Base-by-base conservation (phyloP, 2,329 filamentous ascomycete species). In the Tolypocladium album region DNA sequence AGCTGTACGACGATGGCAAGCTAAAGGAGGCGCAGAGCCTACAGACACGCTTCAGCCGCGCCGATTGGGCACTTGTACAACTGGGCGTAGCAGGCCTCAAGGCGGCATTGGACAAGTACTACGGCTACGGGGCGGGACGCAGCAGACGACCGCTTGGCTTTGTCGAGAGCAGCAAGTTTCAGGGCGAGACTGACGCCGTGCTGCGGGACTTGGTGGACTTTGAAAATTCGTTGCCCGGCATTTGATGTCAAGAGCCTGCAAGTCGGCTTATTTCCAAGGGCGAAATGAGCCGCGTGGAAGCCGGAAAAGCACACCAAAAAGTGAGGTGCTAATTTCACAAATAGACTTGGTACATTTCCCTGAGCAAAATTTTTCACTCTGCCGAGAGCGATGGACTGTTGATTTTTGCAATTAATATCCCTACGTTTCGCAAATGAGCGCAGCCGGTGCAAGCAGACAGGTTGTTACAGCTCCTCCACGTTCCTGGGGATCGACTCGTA, bases 1-100 rank as follows among this genome's bases (percentile, higher is more conserved):
- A 68, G 56, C 66, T 76, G 27, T 72, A 72, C 45, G 68, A 71
- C 20, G 61, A 69, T 38, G 72, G 71, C 6, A 63, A 64, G 60
- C 66, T 74, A 58, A 63, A 65, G 58, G 70, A 74, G 59, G 75
- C 74, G 24, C 66, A 71, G 38, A 64, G 68, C 38, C 64, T 77
- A 61, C 75, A 77, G 64, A 72, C 72, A 11, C 64, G 63, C 20
- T 62, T 71, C 59, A 67, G 65, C 57, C 57, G 61, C 22, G 67
- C 67, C 11, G 69, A 71, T 55, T 71, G 69, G 69, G 65, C 67
- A 15, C 64, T 70, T 13, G 65, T 68, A 27, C 66, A 71, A 58
- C 59, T 69, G 36, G 69, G 69, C 17, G 63, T 71, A 11, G 63
- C 69, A 1, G 69, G 69, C 15, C 60, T 69, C 55, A 71, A 71